A percentile compares a stretch with the other conserved stretches of the same genome.
Conservation (phyloP, 2,329 filamentous ascomycete species). For the Nigrospora osmanthi region DNA sequence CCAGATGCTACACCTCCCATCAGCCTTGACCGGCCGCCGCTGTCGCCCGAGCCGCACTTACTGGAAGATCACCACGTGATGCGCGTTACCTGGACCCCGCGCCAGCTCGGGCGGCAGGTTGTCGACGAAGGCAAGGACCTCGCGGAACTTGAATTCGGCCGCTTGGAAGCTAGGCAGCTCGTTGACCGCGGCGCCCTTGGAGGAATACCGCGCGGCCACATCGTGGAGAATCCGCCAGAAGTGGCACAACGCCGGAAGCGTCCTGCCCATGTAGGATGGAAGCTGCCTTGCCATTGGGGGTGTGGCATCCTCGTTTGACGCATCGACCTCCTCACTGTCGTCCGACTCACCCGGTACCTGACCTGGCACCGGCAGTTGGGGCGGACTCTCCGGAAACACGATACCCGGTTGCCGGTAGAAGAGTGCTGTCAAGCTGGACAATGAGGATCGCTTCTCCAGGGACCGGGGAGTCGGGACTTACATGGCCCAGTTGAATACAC, state of each 20-base stretch:
- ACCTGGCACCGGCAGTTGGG: conserved; percentile 14
- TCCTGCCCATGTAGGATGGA: conserved; percentile 11
- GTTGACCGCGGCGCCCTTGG: conserved; percentile 7
- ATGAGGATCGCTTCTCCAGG: background rate
- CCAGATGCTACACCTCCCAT: conserved; percentile 26
- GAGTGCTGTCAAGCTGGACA: conserved; percentile 17
- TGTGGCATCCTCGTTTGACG: conserved; percentile 5
- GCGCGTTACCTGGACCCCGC: conserved; percentile 16
- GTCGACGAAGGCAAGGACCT: conserved; percentile 29
- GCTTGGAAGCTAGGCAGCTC: conserved; percentile 12
- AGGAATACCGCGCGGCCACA: conserved; percentile 18
- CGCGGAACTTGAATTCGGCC: conserved; percentile 28
- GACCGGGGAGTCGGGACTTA: conserved; percentile 9
- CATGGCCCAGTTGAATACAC: conserved; percentile 29
- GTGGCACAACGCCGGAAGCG: conserved; percentile 21
- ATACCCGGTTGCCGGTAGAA: conserved; percentile 25
- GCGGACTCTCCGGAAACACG: conserved; percentile 11
- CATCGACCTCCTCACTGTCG: background rate
- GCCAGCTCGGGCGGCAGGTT: conserved; percentile 17
- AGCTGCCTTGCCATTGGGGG: background rate
- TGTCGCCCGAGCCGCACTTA: conserved; percentile 13
- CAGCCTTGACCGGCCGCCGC: conserved; percentile 4
- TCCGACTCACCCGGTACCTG: background rate
- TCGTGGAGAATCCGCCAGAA: conserved; percentile 30
- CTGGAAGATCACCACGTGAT: conserved; percentile 28